phyloP scores from a whole-genome alignment of 2,329 filamentous ascomycete genomes.

The Immersiporthe knoxdaviesiana region DNA sequence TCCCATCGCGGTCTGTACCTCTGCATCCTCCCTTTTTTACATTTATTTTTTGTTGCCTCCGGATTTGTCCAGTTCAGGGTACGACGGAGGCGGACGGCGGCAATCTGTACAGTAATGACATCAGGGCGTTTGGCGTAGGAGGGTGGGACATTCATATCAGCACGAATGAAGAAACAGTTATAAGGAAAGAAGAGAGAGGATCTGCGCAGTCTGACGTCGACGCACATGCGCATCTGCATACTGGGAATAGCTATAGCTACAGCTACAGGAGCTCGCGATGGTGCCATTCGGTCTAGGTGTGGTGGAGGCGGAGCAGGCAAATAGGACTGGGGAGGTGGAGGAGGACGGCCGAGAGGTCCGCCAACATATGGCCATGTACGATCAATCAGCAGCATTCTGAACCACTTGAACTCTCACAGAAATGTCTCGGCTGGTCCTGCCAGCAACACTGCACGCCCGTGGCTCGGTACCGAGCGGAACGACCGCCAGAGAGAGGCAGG shows the following conservation, averaged over 20 bases:
- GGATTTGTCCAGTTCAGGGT: background rate
- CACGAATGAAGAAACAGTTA: background rate
- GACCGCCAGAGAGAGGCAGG: background rate
- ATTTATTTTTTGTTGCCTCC: background rate
- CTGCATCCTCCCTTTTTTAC: background rate
- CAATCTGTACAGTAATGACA: background rate
- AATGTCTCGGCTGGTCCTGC: background rate
- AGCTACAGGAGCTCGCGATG: background rate
- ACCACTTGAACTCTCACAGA: background rate
- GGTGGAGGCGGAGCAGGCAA: background rate
- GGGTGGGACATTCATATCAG: background rate
- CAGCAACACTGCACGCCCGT: background rate
- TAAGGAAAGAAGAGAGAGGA: background rate
- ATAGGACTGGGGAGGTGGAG: background rate
- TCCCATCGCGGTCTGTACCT: background rate
- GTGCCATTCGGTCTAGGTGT: background rate
- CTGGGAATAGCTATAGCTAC: background rate
- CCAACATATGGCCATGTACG: background rate
- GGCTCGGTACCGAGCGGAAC: background rate
- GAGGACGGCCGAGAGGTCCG: background rate
- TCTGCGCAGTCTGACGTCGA: background rate
- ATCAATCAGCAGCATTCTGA: slow-evolving; percentile 5
- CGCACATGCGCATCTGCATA: background rate
- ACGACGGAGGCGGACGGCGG: background rate
- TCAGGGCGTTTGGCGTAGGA: background rate